These are phyloP conservation scores for Quercus dentata DNA, from an alignment of 306 rosid species.

Conservation along the genomic window DNA sequence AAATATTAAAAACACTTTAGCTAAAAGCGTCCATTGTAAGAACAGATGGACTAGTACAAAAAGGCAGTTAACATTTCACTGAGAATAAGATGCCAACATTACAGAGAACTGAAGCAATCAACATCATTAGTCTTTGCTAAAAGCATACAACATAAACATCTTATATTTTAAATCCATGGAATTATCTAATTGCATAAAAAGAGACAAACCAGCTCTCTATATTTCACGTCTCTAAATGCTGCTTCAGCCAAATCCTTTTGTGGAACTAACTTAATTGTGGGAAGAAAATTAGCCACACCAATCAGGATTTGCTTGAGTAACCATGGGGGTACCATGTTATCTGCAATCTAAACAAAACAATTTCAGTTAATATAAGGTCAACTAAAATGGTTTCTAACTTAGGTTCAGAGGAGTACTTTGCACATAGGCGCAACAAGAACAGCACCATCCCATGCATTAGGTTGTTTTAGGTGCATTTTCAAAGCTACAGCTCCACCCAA, in stretches of 20 bases:
- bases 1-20: background rate
- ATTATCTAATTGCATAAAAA: background rate
- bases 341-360: conserved; percentile 71
- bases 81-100: background rate
- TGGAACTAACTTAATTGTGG: conserved; percentile 82
- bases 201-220: conserved; percentile 59
- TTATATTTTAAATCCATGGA: background rate
- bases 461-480: conserved; percentile 77
- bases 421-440: conserved; percentile 97
- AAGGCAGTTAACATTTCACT: background rate
- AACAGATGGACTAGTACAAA: background rate
- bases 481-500: conserved; percentile 95
- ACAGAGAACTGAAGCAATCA: background rate
- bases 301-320: conserved; percentile 51
- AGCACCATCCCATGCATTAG: conserved; percentile 83
- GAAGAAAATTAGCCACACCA: conserved; percentile 60
- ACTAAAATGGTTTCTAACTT: background rate
- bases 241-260: conserved; percentile 76
- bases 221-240: conserved; percentile 68
- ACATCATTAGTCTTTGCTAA: background rate
- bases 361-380: conserved; percentile 23
- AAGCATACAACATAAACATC: background rate
- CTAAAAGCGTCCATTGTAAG: background rate
- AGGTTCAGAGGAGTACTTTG: conserved; percentile 56
- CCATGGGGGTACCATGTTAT: conserved; percentile 80